Conservation (phyloP, 2,329 filamentous ascomycete species). For the Botrytis fabae region DNA sequence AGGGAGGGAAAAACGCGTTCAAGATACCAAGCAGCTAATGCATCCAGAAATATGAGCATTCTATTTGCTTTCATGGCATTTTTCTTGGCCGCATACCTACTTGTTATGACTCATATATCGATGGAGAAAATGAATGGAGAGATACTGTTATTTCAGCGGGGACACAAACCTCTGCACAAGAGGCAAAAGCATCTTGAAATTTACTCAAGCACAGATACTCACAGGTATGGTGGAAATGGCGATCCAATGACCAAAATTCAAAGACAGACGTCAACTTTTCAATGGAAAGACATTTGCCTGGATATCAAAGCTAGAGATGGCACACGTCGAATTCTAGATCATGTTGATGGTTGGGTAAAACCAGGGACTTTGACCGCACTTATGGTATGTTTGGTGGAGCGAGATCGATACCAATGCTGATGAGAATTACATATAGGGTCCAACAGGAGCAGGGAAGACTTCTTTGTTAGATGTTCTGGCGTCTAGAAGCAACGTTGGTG, state of each 20-base stretch:
- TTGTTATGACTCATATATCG: slow-evolving; percentile 60
- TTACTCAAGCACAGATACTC: slow-evolving; percentile 26
- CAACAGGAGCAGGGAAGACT: slow-evolving; percentile 73
- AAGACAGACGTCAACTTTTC: slow-evolving; percentile 27
- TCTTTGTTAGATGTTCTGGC: slow-evolving; percentile 82
- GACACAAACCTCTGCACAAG: slow-evolving; percentile 48
- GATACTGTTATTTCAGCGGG: slow-evolving; percentile 71
- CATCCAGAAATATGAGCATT: slow-evolving; percentile 61
- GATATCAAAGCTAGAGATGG: slow-evolving; percentile 70
- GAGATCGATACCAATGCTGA: background rate
- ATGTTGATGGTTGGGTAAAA: slow-evolving; percentile 71
- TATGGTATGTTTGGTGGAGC: slow-evolving; percentile 48
- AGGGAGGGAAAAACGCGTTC: background rate
- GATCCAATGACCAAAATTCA: slow-evolving; percentile 16
- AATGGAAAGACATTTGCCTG: slow-evolving; percentile 56
- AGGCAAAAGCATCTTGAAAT: slow-evolving; percentile 21
- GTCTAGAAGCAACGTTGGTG: slow-evolving; percentile 79
- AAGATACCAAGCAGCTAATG: background rate
- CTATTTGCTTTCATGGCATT: slow-evolving; percentile 64
- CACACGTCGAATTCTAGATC: slow-evolving; percentile 61
- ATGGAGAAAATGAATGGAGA: slow-evolving; percentile 76
- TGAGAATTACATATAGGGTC: slow-evolving; percentile 25
- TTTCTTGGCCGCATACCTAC: slow-evolving; percentile 61
- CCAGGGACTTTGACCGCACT: slow-evolving; percentile 67
- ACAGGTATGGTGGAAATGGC: slow-evolving; percentile 9